Evolutionary conservation across 257 asterid species (phyloP), one percentile per base, ranked within the genome.

Genomic region (Ajuga chamaepitys): DNA sequence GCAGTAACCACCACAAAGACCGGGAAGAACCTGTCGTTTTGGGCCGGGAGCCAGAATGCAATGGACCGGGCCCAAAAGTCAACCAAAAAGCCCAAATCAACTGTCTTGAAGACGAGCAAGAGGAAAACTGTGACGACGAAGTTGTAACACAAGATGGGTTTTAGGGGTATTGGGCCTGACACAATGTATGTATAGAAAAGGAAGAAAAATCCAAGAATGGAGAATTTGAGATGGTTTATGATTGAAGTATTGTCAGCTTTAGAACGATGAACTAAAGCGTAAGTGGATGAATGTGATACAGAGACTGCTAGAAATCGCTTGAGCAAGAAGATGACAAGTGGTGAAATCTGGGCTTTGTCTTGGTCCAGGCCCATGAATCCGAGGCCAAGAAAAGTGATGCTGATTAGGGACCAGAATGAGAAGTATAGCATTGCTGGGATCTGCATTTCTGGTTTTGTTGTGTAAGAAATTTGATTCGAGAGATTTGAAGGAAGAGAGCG

Each of bases 261-360:
- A 2, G 1, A n/a, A 35, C 67, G 53, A 16, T 61, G 67, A 22
- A 61, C 41, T 41, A 61, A 14, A 9, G 67, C 54, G 22, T 25
- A 61, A 44, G 67, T 41, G 35, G 67, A 61, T 8, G 67, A 41
- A 42, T 61, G 55, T 54, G 54, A 61, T 4, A 61, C 54, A 8
- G 9, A 25, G 4, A 42, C 11, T 1, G 67, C 54, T 22, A 61
- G 42, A 3, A 22, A 40, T n/a, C 67, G 54, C 25, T 42, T 60
- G 4, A 42, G 24, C 0, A 25, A 20, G 54, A 60, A 59, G 40
- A 41, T n/a, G 17, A 25, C 1, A 0, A 60, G 40, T 20, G 53
- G 66, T 60, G 66, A 22, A 5, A 60, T 60, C 14, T n/a, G 20
- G 53, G 25, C 13, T 20, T 4, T 14, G 9, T 60, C 25, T 22